Evolutionary conservation across 2,329 filamentous ascomycete species (phyloP), one percentile per base, ranked within the genome.

Genomic region (Fusarium albosuccineum): DNA sequence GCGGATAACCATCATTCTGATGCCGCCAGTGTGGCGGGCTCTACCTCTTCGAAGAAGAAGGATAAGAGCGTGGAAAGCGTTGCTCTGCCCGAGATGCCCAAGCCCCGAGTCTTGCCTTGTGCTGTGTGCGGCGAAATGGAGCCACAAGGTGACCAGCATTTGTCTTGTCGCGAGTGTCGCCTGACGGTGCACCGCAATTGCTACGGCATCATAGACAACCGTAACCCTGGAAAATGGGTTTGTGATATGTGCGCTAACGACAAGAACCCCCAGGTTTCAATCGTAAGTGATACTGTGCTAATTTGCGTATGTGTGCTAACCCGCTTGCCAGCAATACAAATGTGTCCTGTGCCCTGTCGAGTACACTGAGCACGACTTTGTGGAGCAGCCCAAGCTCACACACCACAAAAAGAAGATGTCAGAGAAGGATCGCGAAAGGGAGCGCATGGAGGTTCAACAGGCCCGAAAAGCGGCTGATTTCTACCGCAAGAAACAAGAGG

Each of bases 191-290:
- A 99, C 78, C 91, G 92, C 55, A 89, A 89, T 64, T 99, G 96
- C 79, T 99, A 98, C 75, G 96, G 96, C n/a, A 85, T 98, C 33
- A 69, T 87, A 39, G 88, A 91, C 45, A 89, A 91, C 58, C 88
- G 92, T 41, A 86, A 85, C 55, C 86, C 88, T 33, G 87, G 85
- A 44, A 97, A 97, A 79, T 99, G 96, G 96, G 88, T 91, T 40
- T 99, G 96, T 78, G 96, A 98, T 79, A 97, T 94, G 87, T 99
- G 96, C 79, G 85, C 89, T 37, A 99, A 99, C 75, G 96, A 99
- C 76, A 93, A 94, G 77, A 95, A 91, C 73, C 94, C 95, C 6
- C 90, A 93, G 69, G 91, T 97, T 44, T 97, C 96, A n/a, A 95
- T 97, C 60, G 91, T 92, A 84, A 85, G 89, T 83, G 60, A 29